phyloP scores from a whole-genome alignment of 768 basidiomycete species.

The Dentipellis sp. region DNA sequence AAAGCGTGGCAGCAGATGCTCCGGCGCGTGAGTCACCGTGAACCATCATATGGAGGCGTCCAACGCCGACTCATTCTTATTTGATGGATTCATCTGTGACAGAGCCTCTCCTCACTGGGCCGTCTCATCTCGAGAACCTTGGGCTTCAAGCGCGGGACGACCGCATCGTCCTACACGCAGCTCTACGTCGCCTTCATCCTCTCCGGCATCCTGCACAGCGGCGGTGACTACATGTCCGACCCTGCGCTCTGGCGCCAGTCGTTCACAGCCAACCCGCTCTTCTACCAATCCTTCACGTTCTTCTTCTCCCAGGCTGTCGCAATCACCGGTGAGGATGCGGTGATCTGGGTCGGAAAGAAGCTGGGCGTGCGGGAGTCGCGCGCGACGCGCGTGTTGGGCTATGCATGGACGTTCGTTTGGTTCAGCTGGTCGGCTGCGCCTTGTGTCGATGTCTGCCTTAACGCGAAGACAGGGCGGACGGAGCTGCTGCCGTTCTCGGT shows the following conservation, averaged over 20 bases:
- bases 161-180: slow-evolving; percentile 21
- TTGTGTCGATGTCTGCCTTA: not conserved
- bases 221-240: slow-evolving; percentile 23
- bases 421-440: not conserved
- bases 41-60: not conserved
- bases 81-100: not conserved
- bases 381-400: not conserved
- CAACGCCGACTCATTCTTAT: not conserved
- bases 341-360: slow-evolving; percentile 15
- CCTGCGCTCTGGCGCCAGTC: not conserved
- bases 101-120: not conserved
- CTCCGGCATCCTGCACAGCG: slow-evolving; percentile 26
- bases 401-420: not conserved
- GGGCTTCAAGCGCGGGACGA: slow-evolving; percentile 18
- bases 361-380: not conserved
- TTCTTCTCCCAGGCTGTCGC: slow-evolving; percentile 25
- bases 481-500: not conserved
- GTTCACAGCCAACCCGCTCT: not conserved
- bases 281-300: slow-evolving; percentile 15
- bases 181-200: slow-evolving; percentile 27
- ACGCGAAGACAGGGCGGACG: not conserved
- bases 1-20: no score
- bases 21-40: not conserved
- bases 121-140: slow-evolving; percentile 7
- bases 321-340: slow-evolving; percentile 26